These are phyloP conservation scores for Lactarius pseudohatsudake DNA, from an alignment of 768 basidiomycete genomes.

Conservation along the genomic window DNA sequence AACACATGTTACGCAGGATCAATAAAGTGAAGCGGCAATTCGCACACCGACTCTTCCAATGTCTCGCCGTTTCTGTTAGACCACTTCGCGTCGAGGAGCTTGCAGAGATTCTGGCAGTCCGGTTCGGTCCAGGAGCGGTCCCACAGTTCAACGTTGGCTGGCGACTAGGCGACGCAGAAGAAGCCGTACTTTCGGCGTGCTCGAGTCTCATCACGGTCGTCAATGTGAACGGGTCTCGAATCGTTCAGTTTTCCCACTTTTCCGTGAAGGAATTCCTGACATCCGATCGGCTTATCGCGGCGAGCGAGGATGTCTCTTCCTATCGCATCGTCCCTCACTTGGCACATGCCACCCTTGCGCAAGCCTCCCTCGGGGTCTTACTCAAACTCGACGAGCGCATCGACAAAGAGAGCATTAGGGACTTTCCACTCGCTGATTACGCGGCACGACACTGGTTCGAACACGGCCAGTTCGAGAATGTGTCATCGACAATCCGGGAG, in stretches of 20 bases:
- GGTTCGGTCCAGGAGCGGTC: background rate
- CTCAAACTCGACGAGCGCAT: background rate
- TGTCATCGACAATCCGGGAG: background rate
- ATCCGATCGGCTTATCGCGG: no score
- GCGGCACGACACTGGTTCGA: slow-evolving; percentile 1
- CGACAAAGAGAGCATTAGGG: background rate
- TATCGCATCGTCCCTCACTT: background rate
- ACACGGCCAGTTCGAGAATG: background rate
- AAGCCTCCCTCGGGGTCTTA: background rate
- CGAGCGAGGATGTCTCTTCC: background rate
- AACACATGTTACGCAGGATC: no score
- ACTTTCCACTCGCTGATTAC: background rate
- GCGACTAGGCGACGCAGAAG: slow-evolving; percentile 2
- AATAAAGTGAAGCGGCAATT: no score
- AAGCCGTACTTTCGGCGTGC: background rate
- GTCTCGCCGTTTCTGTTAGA: no score
- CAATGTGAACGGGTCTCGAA: background rate
- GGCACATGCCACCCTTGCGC: background rate
- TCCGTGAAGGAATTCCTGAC: slow-evolving; percentile 16
- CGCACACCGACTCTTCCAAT: no score
- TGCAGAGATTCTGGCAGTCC: slow-evolving; percentile 10
- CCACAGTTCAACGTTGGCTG: background rate
- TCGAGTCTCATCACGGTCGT: slow-evolving; percentile 6
- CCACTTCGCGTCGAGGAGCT: no score
- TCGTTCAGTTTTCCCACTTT: slow-evolving; percentile 17